Evolutionary conservation across 441 rosid genomes (phyloP).

Genomic region (Erodium moschatum): DNA sequence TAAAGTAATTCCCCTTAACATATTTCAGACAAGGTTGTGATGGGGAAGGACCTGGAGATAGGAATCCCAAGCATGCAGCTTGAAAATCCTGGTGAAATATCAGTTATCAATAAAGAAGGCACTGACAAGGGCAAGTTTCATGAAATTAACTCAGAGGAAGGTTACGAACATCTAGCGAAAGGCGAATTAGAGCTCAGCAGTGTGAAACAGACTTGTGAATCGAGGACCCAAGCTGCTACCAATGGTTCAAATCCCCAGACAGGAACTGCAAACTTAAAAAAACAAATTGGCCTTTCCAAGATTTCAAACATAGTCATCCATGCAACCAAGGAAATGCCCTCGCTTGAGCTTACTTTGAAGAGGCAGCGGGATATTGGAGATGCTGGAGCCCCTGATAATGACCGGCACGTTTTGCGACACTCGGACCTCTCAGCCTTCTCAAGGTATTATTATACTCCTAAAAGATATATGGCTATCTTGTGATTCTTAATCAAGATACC

Average conservation of each 20-base stretch:
- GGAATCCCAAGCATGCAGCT: slow-evolving; percentile 25
- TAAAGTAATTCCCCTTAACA: background rate
- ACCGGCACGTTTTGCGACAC: slow-evolving; percentile 45
- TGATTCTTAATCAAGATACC: background rate
- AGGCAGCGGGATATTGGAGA: slow-evolving; percentile 35
- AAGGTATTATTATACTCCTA: slow-evolving; percentile 31
- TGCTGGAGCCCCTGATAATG: slow-evolving; percentile 25
- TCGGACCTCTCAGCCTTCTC: slow-evolving; percentile 65
- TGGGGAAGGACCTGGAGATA: slow-evolving; percentile 30
- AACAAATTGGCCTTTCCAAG: background rate
- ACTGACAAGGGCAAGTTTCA: slow-evolving; percentile 15
- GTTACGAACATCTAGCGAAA: slow-evolving; percentile 20
- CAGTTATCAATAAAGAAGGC: background rate
- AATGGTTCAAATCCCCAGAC: too few species aligned
- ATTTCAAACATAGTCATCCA: slow-evolving; percentile 24
- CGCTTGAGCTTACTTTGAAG: slow-evolving; percentile 36
- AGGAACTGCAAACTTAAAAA: too few species aligned
- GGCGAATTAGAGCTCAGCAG: slow-evolving; percentile 23
- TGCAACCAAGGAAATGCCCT: slow-evolving; percentile 34
- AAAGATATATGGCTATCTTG: background rate
- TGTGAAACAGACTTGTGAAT: slow-evolving; percentile 18
- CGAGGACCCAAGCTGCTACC: slow-evolving; percentile 18
- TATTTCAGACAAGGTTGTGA: slow-evolving; percentile 24
- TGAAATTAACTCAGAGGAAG: slow-evolving; percentile 9
- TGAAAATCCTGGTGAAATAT: slow-evolving; percentile 20